Percentiles rank a stretch among this genome's conserved stretches.
Conservation (phyloP, 2,329 filamentous ascomycete species). For the Aspergillus carbonarius region DNA sequence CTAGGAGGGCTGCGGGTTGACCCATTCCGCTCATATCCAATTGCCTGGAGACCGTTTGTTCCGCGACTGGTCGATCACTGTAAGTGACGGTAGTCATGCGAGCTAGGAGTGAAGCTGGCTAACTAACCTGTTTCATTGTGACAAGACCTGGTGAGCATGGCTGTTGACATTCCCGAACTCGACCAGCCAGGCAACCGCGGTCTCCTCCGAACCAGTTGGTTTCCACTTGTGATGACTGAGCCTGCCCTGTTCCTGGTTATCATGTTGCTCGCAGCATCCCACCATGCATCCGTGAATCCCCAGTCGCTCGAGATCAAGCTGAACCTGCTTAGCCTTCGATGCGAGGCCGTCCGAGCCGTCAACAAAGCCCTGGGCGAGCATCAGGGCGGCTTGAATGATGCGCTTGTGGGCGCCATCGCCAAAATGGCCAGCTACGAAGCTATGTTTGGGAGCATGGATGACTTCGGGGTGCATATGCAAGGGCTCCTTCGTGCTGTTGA, state of each 20-base stretch:
- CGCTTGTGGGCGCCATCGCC: slow-evolving; percentile 49
- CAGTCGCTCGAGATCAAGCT: slow-evolving; percentile 17
- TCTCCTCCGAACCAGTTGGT: slow-evolving; percentile 41
- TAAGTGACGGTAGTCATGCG: slow-evolving; percentile 19
- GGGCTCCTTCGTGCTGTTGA: slow-evolving; percentile 46
- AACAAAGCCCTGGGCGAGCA: slow-evolving; percentile 38
- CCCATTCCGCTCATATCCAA: slow-evolving; percentile 38
- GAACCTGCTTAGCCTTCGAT: slow-evolving; percentile 45
- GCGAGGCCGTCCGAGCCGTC: slow-evolving; percentile 46
- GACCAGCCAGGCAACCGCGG: slow-evolving; percentile 35
- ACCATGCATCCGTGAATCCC: slow-evolving; percentile 36
- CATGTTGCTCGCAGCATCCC: slow-evolving; percentile 44
- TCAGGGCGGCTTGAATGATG: slow-evolving; percentile 38
- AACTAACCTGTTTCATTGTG: neutral
- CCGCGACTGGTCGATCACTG: slow-evolving; percentile 35
- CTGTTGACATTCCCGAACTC: slow-evolving; percentile 45
- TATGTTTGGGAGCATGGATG: slow-evolving; percentile 46
- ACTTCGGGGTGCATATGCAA: slow-evolving; percentile 51
- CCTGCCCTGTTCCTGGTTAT: slow-evolving; percentile 42
- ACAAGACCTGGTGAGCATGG: slow-evolving; percentile 39
- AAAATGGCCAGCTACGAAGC: slow-evolving; percentile 56
- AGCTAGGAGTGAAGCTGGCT: neutral
- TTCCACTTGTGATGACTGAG: slow-evolving; percentile 45
- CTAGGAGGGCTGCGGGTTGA: slow-evolving; percentile 29
- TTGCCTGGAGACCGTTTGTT: slow-evolving; percentile 37